A percentile compares a stretch with the other conserved stretches of the same genome.
Evolutionary conservation across 768 basidiomycete genomes (phyloP).

Genomic region (Lactarius akahatsu): DNA sequence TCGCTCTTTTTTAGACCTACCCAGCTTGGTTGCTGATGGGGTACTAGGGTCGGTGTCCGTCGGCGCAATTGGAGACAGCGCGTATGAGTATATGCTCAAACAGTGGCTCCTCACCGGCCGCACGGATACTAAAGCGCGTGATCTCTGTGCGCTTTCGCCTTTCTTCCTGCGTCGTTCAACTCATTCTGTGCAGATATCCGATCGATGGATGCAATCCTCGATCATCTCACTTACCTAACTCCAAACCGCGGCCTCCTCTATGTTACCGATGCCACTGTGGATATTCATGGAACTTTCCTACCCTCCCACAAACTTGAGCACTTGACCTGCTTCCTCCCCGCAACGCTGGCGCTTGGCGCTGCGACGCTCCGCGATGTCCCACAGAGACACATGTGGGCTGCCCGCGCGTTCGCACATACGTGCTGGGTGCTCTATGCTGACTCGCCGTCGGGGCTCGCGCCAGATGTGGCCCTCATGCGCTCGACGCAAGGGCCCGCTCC

Average conservation of each 20-base stretch:
- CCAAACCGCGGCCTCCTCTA: constrained; percentile 67
- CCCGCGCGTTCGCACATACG: constrained; percentile 68
- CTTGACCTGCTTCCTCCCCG: constrained; percentile 78
- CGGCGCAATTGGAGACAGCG: constrained; percentile 69
- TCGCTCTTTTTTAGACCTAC: neutral
- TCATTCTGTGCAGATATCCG: constrained; percentile 49
- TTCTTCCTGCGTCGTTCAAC: neutral
- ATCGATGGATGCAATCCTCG: constrained; percentile 58
- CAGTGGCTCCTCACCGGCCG: constrained; percentile 67
- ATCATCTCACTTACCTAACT: constrained; percentile 64
- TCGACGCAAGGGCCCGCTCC: neutral
- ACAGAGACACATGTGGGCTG: constrained; percentile 70
- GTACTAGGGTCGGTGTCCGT: constrained; percentile 46
- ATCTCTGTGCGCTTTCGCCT: constrained; percentile 55
- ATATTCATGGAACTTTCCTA: constrained; percentile 1
- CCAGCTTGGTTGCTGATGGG: constrained; percentile 32
- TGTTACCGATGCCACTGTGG: constrained; percentile 53
- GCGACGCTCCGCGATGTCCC: constrained; percentile 57
- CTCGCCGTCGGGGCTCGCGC: constrained; percentile 64
- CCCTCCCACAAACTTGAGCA: constrained; percentile 65
- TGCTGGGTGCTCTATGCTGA: constrained; percentile 77
- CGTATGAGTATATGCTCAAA: constrained; percentile 78
- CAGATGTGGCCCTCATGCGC: constrained; percentile 51
- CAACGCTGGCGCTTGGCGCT: constrained; percentile 69
- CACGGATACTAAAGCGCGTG: constrained; percentile 58